A percentile compares a stretch with the other conserved stretches of the same genome.
Conservation (phyloP, 2,329 filamentous ascomycete species). For the Aspergillus pseudoglaucus region DNA sequence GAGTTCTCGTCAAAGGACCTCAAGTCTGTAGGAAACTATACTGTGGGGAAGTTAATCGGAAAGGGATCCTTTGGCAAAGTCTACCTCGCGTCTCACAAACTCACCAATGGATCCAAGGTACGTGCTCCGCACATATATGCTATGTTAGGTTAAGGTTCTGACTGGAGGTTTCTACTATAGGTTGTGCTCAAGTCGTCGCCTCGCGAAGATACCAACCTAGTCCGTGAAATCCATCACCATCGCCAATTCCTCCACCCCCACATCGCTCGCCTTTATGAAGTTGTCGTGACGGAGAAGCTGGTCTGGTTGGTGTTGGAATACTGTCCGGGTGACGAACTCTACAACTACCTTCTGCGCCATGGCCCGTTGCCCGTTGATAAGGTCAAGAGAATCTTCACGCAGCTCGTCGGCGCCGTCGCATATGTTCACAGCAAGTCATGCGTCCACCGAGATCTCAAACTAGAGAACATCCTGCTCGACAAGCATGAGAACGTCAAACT, state of each 20-base stretch:
- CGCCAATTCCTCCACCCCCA: constrained; percentile 96
- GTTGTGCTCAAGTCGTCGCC: constrained; percentile 98
- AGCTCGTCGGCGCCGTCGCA: constrained; percentile 86
- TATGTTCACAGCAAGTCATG: constrained; percentile 95
- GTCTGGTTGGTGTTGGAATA: constrained; percentile 98
- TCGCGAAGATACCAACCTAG: constrained; percentile 91
- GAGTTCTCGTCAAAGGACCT: constrained; percentile 92
- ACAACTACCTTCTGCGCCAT: constrained; percentile 86
- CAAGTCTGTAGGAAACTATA: constrained; percentile 89
- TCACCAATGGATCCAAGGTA: constrained; percentile 97
- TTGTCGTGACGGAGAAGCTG: constrained; percentile 89
- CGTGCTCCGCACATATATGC: not conserved
- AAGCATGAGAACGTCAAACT: constrained; percentile 97
- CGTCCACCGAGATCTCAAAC: constrained; percentile 91
- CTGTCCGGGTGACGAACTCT: constrained; percentile 91
- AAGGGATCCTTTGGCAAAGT: constrained; percentile 99
- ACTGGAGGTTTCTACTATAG: constrained; percentile 40
- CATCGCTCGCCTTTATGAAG: constrained; percentile 93
- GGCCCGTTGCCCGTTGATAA: constrained; percentile 77
- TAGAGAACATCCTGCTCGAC: constrained; percentile 94
- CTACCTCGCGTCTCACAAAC: constrained; percentile 90
- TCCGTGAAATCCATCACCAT: constrained; percentile 96
- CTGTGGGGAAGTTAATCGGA: constrained; percentile 82
- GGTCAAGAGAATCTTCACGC: constrained; percentile 91
- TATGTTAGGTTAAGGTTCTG: constrained; percentile 1